Base-by-base conservation (phyloP, 148 eudicot genomes). In the Heliosperma pusillum region DNA sequence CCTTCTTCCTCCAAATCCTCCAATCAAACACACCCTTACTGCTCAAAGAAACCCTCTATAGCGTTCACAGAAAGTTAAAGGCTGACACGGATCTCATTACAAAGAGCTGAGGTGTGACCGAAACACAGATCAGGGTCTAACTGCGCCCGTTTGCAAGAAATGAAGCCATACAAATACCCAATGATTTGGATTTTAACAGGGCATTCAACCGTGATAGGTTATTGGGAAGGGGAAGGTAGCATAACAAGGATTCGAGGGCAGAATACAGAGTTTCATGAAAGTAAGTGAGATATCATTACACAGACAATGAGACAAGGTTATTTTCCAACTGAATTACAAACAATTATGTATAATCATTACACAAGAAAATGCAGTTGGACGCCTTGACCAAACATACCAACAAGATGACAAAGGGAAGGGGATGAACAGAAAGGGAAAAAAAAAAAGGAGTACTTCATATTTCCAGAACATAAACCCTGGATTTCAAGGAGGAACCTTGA, bases 331-430 rank as follows among this genome's bases (percentile, higher is more conserved):
- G 69, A 55, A 26, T 78, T 19, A 65, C 80, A 78, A 78, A 53
- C 72, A 75, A 75, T 76, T 80, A 56, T 56, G 78, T 65, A 65
- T 65, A 47, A 70, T 62, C 71, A 40, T n/a, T 26, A 75, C 53
- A 70, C 66, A 79, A 62, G 59, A 44, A 79, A 64, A 27, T 36
- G 56, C 42, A 80, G 58, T 74, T 70, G 71, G 72, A 66, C 74
- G 69, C 64, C 40, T 24, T 68, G 40, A 24, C 42, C 66, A 66
- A 57, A 52, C 81, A 72, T 19, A 66, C 52, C 58, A 17, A 59
- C 21, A 25, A 52, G 45, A 53, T 25, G 53, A 69, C 57, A 69
- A 61, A 50, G 22, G 53, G 50, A 20, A 21, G 9, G 61, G 50
- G 60, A 27, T 7, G 0, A 53, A 63, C 36, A 55, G 30, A 63